Conservation (phyloP, 1,139 yeast genomes). For the Yamadazyma sp. region DNA sequence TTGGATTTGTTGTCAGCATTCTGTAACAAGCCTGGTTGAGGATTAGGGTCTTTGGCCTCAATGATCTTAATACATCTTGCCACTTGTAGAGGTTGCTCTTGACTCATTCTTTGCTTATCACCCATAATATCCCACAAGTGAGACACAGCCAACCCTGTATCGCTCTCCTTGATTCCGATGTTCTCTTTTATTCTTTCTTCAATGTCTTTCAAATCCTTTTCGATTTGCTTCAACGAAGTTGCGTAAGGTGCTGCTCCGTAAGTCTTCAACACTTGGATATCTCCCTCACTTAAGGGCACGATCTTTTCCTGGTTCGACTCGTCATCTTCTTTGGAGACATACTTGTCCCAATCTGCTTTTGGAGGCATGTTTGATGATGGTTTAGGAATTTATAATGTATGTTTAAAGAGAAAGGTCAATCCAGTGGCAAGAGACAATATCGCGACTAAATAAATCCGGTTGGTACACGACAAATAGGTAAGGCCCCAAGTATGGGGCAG, state of each 20-base stretch:
- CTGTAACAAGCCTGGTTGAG: slow-evolving; percentile 35
- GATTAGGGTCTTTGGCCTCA: slow-evolving; percentile 50
- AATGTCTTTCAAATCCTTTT: slow-evolving; percentile 78
- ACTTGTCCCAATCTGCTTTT: slow-evolving; percentile 96
- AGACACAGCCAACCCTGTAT: slow-evolving; percentile 94
- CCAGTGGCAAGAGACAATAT: slow-evolving; percentile 4
- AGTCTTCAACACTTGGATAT: slow-evolving; percentile 92
- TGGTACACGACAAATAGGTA: neutral
- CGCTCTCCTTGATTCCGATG: slow-evolving; percentile 91
- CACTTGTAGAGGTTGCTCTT: slow-evolving; percentile 95
- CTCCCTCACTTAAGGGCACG: slow-evolving; percentile 90
- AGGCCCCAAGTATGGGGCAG: neutral
- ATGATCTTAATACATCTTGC: slow-evolving; percentile 98
- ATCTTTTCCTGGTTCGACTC: slow-evolving; percentile 67
- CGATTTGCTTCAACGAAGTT: slow-evolving; percentile 72
- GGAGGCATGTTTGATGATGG: slow-evolving; percentile 59
- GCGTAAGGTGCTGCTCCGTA: slow-evolving; percentile 98
- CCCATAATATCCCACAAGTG: slow-evolving; percentile 98
- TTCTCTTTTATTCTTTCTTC: slow-evolving; percentile 89
- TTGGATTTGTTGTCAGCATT: slow-evolving; percentile 84
- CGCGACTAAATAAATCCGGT: slow-evolving; percentile 3
- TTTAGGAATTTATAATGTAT: neutral
- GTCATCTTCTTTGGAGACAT: slow-evolving; percentile 73
- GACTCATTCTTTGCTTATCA: slow-evolving; percentile 88
- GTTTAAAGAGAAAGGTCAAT: neutral